Evolutionary conservation across 768 basidiomycete genomes (phyloP), one percentile per base, ranked within the genome.

Genomic region (Lactarius sanguifluus): DNA sequence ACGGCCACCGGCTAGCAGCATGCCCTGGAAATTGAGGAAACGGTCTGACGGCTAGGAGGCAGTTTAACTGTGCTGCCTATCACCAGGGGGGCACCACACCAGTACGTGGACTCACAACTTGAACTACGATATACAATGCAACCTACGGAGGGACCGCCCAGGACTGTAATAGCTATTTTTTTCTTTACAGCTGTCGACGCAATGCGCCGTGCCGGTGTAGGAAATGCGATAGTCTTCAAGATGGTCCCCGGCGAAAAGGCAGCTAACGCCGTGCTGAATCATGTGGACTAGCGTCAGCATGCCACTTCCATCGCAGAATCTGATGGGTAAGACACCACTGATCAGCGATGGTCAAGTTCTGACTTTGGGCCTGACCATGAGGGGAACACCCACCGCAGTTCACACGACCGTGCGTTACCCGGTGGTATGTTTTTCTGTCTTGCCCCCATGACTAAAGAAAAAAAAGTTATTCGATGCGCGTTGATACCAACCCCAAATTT

Each of bases 101-200:
- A 38, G 10, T 76, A 66, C 77, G 76, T 56, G 79, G 83, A 69
- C 41, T 40, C 28, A 10, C 16, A 4, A 20, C 28, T 30, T 10
- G 32, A 18, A 56, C 32, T 16, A 56, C 28, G 16, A 9, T 32
- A 30, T 32, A 23, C 54, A 56, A 1, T 32, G 5, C 30, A 30
- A 23, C 30, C 20, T 3, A n/a, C 30, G 23, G 18, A 56, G 16
- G 30, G 20, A 56, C 32, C 30, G 3, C 18, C 30, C 16, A 34
- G 10, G 20, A 30, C 30, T 34, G 30, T 32, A n/a, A 56, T 15
- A 9, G 30, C 28, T 4, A 32, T 18, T 6, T 32, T 32, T 30
- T 28, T 16, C 20, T 16, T 32, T 56, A 8, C 10, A 16, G 30
- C 32, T 12, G 16, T 32, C 16, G 5, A 20, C 32, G 18, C 55